Base-by-base conservation (phyloP, 176 grass and related monocot genomes). In the Oryza punctata region DNA sequence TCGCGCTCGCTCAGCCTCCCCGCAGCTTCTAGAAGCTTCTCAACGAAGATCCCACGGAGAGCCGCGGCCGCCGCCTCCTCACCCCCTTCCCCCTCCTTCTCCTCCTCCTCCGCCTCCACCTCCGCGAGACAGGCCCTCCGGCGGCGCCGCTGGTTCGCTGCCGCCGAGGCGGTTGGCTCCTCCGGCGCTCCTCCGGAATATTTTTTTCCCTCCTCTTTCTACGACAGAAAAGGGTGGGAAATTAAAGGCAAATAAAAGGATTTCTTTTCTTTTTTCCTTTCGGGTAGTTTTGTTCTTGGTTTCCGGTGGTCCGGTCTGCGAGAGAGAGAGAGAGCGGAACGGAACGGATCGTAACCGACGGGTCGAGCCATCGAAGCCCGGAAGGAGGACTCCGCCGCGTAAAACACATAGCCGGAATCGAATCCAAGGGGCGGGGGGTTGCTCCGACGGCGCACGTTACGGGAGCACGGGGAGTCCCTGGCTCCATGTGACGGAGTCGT, bases 101-200 rank as follows among this genome's bases (percentile, higher is more conserved):
- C 26, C 69, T 23, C n/a, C 16, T 38, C 18, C 32, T 32, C 18
- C 52, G 49, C 27, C 6, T 50, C 77, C 40, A 28, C 12, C 46
- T 73, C 74, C 26, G 82, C 64, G 30, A 57, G 44, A 50, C 1
- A 21, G 29, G 47, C 57, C 14, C 7, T 37, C 61, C 61, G 61
- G 78, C 72, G 19, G 50, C 8, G 82, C 37, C 59, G 75, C 83
- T 84, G 78, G 72, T 67, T 83, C 49, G 69, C 79, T 82, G 84
- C 84, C 84, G 84, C 79, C 50, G 30, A 78, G 76, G 79, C 49
- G 79, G 74, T 73, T 13, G 79, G 79, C 81, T 73, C 73, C 80
- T 78, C 78, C 88, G 82, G 88, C 78, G 83, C 82, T 57, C 60
- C 81, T 35, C 81, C 43, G 73, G 79, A 83, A 82, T 82, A 47